phyloP scores from a whole-genome alignment of 2,329 filamentous ascomycete genomes.

The Emydomyces testavorans region DNA sequence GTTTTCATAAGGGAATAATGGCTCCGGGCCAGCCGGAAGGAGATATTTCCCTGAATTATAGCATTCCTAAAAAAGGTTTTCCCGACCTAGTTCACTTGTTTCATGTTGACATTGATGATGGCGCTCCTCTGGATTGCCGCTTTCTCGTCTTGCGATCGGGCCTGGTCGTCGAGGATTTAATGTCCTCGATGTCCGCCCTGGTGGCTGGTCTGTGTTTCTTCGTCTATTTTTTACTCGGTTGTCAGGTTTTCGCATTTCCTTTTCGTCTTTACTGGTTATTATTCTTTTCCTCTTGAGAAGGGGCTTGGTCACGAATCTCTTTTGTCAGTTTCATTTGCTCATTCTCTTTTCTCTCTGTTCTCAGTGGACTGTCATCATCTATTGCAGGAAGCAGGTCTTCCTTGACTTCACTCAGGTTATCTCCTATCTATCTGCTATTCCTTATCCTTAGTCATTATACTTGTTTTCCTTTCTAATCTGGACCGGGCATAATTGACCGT shows the following conservation, averaged over 20 bases:
- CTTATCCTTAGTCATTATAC: constrained; percentile 14
- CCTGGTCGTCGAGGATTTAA: constrained; percentile 27
- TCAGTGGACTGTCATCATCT: background rate
- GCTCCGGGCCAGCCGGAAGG: background rate
- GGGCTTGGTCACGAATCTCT: constrained; percentile 6
- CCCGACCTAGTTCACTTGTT: constrained; percentile 6
- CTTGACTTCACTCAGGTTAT: background rate
- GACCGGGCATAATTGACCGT: background rate
- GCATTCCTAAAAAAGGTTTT: background rate
- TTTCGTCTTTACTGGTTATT: constrained; percentile 15
- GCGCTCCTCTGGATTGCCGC: constrained; percentile 7
- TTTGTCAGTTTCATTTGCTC: constrained; percentile 4
- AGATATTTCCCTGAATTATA: background rate
- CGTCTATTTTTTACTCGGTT: constrained; percentile 13
- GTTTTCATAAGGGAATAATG: background rate
- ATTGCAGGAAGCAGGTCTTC: constrained; percentile 3
- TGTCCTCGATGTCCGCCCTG: constrained; percentile 24
- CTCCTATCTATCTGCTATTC: constrained; percentile 15
- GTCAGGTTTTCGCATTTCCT: constrained; percentile 19
- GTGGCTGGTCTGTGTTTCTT: constrained; percentile 13
- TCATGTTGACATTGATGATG: constrained; percentile 10
- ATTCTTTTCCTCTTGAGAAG: constrained; percentile 16
- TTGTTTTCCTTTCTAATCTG: background rate
- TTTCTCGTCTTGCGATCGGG: constrained; percentile 3
- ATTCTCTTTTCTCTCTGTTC: background rate